Evolutionary conservation across 1,284 basidiomycete species (phyloP).

Genomic region (Entoloma clypeatum): DNA sequence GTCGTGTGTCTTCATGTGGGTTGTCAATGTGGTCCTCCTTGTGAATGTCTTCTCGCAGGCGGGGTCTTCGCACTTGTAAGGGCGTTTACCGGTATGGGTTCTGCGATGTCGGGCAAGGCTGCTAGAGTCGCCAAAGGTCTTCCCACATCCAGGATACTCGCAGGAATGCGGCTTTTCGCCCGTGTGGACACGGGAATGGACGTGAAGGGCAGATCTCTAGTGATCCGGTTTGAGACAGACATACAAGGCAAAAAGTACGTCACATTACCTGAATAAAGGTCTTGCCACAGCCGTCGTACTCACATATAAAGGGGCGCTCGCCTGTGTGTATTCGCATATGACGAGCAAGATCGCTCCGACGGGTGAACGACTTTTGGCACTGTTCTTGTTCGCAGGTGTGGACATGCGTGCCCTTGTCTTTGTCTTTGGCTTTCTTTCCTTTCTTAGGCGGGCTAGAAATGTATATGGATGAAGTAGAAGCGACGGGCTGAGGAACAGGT

Average conservation of each 20-base stretch:
- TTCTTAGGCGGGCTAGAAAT: constrained; percentile 31
- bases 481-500: constrained; percentile 35
- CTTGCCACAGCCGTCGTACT: constrained; percentile 71
- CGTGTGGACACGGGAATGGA: constrained; percentile 83
- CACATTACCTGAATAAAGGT: constrained; percentile 77
- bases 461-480: constrained; percentile 44
- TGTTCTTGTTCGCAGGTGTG: constrained; percentile 61
- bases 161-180: constrained; percentile 88
- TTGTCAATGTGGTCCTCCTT: constrained; percentile 71
- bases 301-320: constrained; percentile 77
- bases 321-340: constrained; percentile 89
- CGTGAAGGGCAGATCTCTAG: constrained; percentile 81
- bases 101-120: constrained; percentile 85
- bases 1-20: constrained; percentile 81
- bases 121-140: constrained; percentile 85
- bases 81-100: constrained; percentile 80
- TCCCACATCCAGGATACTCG: constrained; percentile 79
- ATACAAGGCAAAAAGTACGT: constrained; percentile 11
- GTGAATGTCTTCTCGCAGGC: constrained; percentile 84
- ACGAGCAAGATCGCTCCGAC: constrained; percentile 70
- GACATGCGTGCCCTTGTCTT: constrained; percentile 38
- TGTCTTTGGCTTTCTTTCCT: constrained; percentile 37
- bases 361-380: constrained; percentile 72
- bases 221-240: constrained; percentile 16
- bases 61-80: constrained; percentile 76